Conservation (phyloP, 306 rosid species). For the Vigna reflexopilosa region DNA sequence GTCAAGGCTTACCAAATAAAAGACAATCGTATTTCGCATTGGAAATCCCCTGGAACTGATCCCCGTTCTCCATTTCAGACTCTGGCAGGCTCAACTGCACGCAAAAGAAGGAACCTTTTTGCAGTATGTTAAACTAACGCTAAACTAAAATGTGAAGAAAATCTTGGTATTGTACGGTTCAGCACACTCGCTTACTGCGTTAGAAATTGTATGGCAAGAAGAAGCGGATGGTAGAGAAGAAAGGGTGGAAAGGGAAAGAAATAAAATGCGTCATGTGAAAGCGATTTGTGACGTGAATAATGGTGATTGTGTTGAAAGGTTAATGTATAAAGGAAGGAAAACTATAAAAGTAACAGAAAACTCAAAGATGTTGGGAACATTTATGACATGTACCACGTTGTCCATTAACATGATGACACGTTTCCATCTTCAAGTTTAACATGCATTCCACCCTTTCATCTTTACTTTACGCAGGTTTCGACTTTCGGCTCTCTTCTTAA, state of each 20-base stretch:
- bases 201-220: background rate
- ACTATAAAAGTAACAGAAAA: background rate
- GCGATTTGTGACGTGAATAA: background rate
- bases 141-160: background rate
- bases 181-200: conserved; percentile 9
- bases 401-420: conserved; percentile 40
- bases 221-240: background rate
- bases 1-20: conserved; percentile 67
- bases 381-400: conserved; percentile 31
- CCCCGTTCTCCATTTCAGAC: conserved; percentile 68
- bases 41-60: conserved; percentile 54
- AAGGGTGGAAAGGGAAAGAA: background rate
- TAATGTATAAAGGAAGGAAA: background rate
- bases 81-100: conserved; percentile 20
- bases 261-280: conserved; percentile 24
- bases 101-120: background rate
- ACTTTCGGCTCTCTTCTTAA: too few relatives aligned
- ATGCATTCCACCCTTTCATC: background rate
- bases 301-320: background rate
- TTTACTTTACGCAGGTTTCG: background rate
- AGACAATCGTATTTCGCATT: conserved; percentile 70
- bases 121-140: background rate
- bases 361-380: background rate
- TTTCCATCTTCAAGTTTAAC: background rate
- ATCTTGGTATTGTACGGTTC: background rate